phyloP scores from a whole-genome alignment of 169 alveolate genomes.

The Cryptosporidium felis region DNA sequence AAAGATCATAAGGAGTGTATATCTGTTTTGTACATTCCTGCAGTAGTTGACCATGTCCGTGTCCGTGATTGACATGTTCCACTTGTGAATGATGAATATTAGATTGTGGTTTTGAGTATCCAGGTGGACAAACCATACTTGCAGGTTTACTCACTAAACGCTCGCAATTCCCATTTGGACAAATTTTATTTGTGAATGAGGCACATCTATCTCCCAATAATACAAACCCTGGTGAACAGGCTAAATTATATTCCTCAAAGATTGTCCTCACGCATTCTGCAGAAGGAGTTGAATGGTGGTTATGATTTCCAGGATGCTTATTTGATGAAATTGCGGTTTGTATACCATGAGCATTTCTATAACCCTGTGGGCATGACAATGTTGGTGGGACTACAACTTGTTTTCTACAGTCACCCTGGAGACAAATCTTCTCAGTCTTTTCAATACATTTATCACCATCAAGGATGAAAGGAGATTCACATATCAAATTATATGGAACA shows the following conservation, averaged over 20 bases:
- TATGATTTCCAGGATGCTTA: conserved; percentile 16
- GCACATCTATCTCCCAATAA: conserved; percentile 68
- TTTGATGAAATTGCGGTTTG: conserved; percentile 65
- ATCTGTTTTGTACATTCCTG: conserved; percentile 66
- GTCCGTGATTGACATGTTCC: conserved; percentile 3
- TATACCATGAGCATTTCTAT: conserved; percentile 56
- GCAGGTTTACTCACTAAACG: conserved; percentile 64
- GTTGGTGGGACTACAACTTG: conserved; percentile 48
- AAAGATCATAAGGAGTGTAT: conserved; percentile 67
- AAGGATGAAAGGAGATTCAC: conserved; percentile 53
- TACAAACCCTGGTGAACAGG: conserved; percentile 55
- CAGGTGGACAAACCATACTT: conserved; percentile 68
- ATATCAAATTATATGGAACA: conserved; percentile 50
- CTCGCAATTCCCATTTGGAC: conserved; percentile 70
- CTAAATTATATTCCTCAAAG: conserved; percentile 62
- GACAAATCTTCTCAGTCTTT: conserved; percentile 58
- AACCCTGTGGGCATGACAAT: conserved; percentile 59
- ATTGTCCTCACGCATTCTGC: conserved; percentile 66
- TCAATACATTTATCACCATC: conserved; percentile 65
- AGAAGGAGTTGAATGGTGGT: conserved; percentile 40
- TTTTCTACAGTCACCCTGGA: conserved; percentile 59
- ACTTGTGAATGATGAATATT: background rate
- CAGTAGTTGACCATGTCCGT: background rate
- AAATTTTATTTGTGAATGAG: conserved; percentile 43
- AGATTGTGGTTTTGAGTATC: conserved; percentile 50